Evolutionary conservation across 108 stramenopile species (phyloP).

Genomic region (Skeletonema marinoi): DNA sequence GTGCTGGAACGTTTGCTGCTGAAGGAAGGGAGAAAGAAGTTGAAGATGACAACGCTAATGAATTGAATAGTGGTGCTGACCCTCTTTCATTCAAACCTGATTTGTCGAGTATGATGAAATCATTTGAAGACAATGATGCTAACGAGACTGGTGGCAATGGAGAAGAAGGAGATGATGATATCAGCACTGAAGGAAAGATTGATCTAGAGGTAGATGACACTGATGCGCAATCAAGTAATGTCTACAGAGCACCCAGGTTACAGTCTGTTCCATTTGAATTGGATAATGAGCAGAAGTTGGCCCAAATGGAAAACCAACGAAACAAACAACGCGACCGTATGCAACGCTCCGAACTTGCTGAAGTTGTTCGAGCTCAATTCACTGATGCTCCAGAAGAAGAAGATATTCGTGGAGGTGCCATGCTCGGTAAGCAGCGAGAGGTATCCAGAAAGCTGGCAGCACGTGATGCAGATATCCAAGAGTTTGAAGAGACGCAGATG

Average conservation of each 20-base stretch:
- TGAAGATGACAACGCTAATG: conserved; percentile 21
- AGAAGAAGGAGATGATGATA: conserved; percentile 29
- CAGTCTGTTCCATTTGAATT: conserved; percentile 79
- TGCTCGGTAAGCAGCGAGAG: conserved; percentile 71
- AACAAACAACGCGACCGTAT: conserved; percentile 63
- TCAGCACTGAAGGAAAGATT: conserved; percentile 12
- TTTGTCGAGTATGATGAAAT: conserved; percentile 44
- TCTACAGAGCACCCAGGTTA: conserved; percentile 81
- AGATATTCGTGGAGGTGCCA: conserved; percentile 82
- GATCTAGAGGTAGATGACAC: conserved; percentile 25
- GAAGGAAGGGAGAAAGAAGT: conserved; percentile 38
- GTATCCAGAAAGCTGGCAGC: conserved; percentile 65
- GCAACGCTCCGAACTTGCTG: conserved; percentile 77
- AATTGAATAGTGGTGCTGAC: conserved; percentile 32
- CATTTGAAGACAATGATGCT: conserved; percentile 53
- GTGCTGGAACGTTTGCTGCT: conserved; percentile 38
- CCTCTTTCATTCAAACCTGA: conserved; percentile 48
- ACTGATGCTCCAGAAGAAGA: conserved; percentile 88
- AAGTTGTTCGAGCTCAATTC: conserved; percentile 70
- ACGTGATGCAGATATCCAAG: conserved; percentile 63
- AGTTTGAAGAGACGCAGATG: conserved; percentile 85
- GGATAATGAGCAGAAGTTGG: conserved; percentile 57
- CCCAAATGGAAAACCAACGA: conserved; percentile 48
- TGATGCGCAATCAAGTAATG: conserved; percentile 11
- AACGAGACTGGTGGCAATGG: conserved; percentile 25